phyloP scores from a whole-genome alignment of 2,329 filamentous ascomycete species.

The Lithohypha guttulata region DNA sequence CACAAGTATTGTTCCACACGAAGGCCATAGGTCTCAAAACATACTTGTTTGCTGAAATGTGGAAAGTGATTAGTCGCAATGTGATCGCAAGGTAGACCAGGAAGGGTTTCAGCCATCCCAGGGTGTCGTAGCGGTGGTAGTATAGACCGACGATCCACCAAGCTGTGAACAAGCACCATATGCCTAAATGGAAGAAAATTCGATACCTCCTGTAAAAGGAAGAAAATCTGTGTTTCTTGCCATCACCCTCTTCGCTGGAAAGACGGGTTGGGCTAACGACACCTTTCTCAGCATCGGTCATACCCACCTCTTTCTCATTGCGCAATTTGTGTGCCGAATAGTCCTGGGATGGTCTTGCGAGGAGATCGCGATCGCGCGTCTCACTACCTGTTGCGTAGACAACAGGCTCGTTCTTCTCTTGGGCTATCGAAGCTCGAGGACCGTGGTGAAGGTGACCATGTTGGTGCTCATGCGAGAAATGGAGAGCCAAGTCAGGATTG shows the following conservation, averaged over 20 bases:
- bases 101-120: slow-evolving; percentile 77
- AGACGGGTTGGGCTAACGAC: slow-evolving; percentile 21
- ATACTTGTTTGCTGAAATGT: slow-evolving; percentile 57
- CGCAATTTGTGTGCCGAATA: slow-evolving; percentile 29
- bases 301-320: slow-evolving; percentile 20
- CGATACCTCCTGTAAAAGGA: slow-evolving; percentile 38
- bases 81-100: slow-evolving; percentile 66
- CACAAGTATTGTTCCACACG: slow-evolving; percentile 56
- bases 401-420: slow-evolving; percentile 33
- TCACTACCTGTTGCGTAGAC: slow-evolving; percentile 38
- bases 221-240: slow-evolving; percentile 26
- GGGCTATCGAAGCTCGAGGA: slow-evolving; percentile 25
- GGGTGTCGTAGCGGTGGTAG: slow-evolving; percentile 56
- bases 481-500: slow-evolving; percentile 28
- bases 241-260: slow-evolving; percentile 24
- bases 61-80: slow-evolving; percentile 62
- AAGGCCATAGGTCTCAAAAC: slow-evolving; percentile 56
- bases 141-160: slow-evolving; percentile 72
- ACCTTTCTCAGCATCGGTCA: slow-evolving; percentile 34
- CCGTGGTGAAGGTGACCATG: slow-evolving; percentile 32
- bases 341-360: slow-evolving; percentile 30
- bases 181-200: slow-evolving; percentile 35
- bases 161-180: slow-evolving; percentile 21
- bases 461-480: slow-evolving; percentile 30
- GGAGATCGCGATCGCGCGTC: slow-evolving; percentile 30